Percentiles rank a stretch among this genome's conserved stretches.
Evolutionary conservation across 805 yeast genomes (phyloP).

Genomic region (Lipomyces oligophaga): DNA sequence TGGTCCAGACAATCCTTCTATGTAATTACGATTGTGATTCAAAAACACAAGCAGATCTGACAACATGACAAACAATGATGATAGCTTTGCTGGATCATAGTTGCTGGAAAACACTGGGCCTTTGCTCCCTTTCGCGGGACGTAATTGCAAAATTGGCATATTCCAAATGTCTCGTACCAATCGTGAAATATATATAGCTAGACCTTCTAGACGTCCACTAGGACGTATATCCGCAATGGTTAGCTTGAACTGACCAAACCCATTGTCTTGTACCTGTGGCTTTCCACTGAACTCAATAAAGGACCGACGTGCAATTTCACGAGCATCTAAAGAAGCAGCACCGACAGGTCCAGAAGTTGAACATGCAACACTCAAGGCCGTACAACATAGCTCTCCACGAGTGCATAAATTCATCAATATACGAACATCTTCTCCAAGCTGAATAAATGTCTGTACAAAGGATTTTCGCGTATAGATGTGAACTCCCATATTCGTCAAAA

Average conservation of each 20-base stretch:
- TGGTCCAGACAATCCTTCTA: constrained; percentile 43
- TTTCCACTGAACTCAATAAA: constrained; percentile 40
- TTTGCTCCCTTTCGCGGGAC: constrained; percentile 6
- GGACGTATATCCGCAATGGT: constrained; percentile 53
- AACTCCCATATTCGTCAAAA: constrained; percentile 75
- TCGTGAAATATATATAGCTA: constrained; percentile 72
- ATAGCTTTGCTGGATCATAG: constrained; percentile 28
- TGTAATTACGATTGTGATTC: constrained; percentile 45
- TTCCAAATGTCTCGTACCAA: constrained; percentile 78
- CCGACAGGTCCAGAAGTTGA: constrained; percentile 36
- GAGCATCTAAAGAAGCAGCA: constrained; percentile 37
- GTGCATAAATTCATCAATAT: constrained; percentile 78
- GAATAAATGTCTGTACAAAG: constrained; percentile 72
- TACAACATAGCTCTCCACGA: constrained; percentile 82
- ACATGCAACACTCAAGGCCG: constrained; percentile 75
- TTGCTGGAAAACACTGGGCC: not conserved
- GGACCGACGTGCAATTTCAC: constrained; percentile 36
- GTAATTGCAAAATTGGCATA: constrained; percentile 54
- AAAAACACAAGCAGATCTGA: constrained; percentile 39
- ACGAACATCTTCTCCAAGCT: constrained; percentile 60
- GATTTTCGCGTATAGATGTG: constrained; percentile 72
- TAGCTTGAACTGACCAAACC: constrained; percentile 17
- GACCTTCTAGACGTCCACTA: constrained; percentile 88
- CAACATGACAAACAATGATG: constrained; percentile 34
- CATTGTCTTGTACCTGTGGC: constrained; percentile 35